Percentiles rank a stretch among this genome's conserved stretches.
Evolutionary conservation across 208 protist genomes (phyloP).

Genomic region (Wallacemonas sp.): DNA sequence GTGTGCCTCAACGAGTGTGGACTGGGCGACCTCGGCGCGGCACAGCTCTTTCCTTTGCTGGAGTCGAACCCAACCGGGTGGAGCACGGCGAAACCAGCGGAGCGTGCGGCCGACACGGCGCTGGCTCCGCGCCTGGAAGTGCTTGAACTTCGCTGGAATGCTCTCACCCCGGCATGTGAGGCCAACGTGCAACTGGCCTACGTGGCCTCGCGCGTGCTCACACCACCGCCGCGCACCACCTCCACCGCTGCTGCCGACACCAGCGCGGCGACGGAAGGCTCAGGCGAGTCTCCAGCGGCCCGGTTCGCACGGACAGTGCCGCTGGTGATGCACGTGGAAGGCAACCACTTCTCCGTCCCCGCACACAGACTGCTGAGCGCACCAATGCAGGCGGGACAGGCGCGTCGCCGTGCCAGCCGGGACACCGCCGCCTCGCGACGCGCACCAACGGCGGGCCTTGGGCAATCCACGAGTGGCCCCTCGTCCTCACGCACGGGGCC

Average conservation of each 20-base stretch:
- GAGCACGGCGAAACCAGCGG: no score
- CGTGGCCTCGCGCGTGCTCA: conserved; percentile 1
- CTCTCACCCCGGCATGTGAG: conserved; percentile 17
- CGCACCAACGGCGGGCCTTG: no score
- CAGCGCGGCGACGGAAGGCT: background rate
- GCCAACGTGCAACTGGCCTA: conserved; percentile 9
- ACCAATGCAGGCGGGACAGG: background rate
- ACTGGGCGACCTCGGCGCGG: conserved; percentile 20
- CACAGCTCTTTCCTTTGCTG: background rate
- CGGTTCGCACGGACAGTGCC: background rate
- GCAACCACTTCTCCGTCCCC: background rate
- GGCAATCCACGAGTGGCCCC: background rate
- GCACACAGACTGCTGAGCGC: background rate
- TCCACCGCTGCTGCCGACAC: background rate
- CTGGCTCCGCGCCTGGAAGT: conserved; percentile 9
- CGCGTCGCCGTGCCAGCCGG: background rate
- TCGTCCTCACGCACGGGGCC: background rate
- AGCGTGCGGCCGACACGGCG: background rate
- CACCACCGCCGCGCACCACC: background rate
- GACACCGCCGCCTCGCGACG: background rate
- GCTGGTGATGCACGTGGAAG: background rate
- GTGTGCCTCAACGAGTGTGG: conserved; percentile 23
- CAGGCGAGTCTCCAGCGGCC: background rate
- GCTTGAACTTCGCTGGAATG: conserved; percentile 34
- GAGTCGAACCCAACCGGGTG: no score